Base-by-base conservation (phyloP, 306 rosid species). In the Prunus davidiana region DNA sequence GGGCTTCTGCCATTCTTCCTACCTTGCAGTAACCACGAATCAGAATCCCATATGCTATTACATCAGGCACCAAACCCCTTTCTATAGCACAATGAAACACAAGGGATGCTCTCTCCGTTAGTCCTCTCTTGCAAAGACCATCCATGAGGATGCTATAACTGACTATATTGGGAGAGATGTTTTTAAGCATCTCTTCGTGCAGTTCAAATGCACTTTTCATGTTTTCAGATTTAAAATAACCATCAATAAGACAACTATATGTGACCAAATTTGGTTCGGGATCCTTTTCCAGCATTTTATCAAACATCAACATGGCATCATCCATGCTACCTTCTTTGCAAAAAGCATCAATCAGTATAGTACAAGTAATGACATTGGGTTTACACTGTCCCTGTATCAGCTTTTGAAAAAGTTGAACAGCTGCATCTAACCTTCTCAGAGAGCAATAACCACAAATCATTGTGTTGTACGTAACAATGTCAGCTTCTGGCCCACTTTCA, bases 101-200 rank as follows among this genome's bases (percentile, higher is more conserved):
- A 69, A 74, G 51, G 6, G 68, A 55, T 68, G 83, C 83, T 78
- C 70, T 69, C 30, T 78, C 83, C 57, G 70, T 6, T 13, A 68
- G 78, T 46, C 77, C 86, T 47, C 82, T 82, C 78, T 78, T 82
- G 65, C 86, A 82, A 25, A 78, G 78, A 72, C 86, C 86, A 11
- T 82, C 86, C 57, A 82, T 69, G 66, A 78, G 83, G 67, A 78
- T 69, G 71, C 82, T 78, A 43, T 77, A 82, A 69, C 85, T 82
- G 34, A 82, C 66, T 51, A 77, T 66, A 75, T 77, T 82, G 4
- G 85, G 85, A 67, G 85, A 72, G 61, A 61, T n/a, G 11, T 73
- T 66, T 54, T 65, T 60, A 60, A 82, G 75, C 75, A 77, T 77
- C 67, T 78, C 75, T 34, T 82, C 80, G 8, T 69, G 83, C 69